phyloP scores from a whole-genome alignment of 345 rosid genomes.

The Gynandropsis gynandra region DNA sequence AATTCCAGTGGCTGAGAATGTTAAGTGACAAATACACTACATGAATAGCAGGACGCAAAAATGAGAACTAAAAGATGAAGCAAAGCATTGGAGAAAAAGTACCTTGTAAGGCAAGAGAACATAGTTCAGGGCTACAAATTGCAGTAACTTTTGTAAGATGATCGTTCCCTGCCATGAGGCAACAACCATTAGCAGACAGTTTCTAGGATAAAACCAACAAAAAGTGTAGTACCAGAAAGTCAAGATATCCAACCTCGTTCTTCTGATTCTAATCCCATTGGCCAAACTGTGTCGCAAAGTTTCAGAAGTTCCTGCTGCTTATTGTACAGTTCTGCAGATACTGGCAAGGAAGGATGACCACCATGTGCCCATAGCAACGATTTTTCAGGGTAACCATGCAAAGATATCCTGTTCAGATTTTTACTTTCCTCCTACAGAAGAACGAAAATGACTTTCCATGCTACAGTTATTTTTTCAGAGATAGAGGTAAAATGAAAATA shows the following conservation, averaged over 20 bases:
- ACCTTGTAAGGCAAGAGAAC: conserved; percentile 77
- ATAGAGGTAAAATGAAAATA: conserved; percentile 6
- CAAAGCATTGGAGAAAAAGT: conserved; percentile 12
- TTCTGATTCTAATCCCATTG: conserved; percentile 26
- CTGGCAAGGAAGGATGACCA: conserved; percentile 80
- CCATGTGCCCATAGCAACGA: conserved; percentile 85
- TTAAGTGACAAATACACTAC: conserved; percentile 11
- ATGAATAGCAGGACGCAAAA: not conserved
- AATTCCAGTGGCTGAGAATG: not conserved
- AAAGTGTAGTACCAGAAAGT: conserved; percentile 15
- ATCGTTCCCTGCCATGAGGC: conserved; percentile 35
- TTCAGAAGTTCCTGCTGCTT: conserved; percentile 47
- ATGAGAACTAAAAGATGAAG: conserved; percentile 1
- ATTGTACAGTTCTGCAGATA: conserved; percentile 42
- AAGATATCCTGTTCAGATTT: conserved; percentile 39
- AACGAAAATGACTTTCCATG: conserved; percentile 20
- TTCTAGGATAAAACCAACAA: conserved; percentile 16
- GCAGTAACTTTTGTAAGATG: conserved; percentile 35
- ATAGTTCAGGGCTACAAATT: conserved; percentile 46
- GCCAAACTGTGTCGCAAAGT: conserved; percentile 64
- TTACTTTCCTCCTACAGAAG: conserved; percentile 41
- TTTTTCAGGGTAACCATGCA: conserved; percentile 40
- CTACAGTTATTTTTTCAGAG: conserved; percentile 4
- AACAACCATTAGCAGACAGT: conserved; percentile 18
- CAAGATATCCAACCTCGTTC: conserved; percentile 41